These are phyloP conservation scores for Fagopyrum tataricum DNA, from an alignment of 148 eudicot genomes.

Conservation along the genomic window DNA sequence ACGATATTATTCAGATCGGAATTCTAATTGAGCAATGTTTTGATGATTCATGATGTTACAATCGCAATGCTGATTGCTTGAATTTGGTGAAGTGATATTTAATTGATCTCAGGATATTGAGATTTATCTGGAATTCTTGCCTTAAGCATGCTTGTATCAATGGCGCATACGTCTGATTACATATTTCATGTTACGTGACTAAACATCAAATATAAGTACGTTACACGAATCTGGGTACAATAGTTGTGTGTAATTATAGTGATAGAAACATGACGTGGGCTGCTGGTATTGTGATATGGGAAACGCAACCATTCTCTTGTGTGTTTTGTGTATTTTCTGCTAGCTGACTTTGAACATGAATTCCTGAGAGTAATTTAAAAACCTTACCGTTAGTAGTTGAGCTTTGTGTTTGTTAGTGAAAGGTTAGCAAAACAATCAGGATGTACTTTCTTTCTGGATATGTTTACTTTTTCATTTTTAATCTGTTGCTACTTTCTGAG, in stretches of 20 bases:
- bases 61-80: not conserved
- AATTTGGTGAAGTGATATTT: not conserved
- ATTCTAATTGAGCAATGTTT: not conserved
- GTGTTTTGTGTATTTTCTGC: not conserved
- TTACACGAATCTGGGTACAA: not conserved
- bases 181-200: not conserved
- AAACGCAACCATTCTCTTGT: not conserved
- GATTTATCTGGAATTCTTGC: not conserved
- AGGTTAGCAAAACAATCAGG: constrained; percentile 1
- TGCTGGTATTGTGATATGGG: not conserved
- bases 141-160: not conserved
- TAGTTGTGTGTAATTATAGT: not conserved
- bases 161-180: not conserved
- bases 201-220: not conserved
- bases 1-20: not conserved
- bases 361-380: not conserved
- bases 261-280: not conserved
- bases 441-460: not conserved
- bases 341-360: not conserved
- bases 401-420: not conserved
- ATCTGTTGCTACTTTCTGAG: not conserved
- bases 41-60: not conserved
- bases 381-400: not conserved
- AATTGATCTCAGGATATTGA: not conserved
- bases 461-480: not conserved